phyloP scores from a whole-genome alignment of 2,329 filamentous ascomycete genomes.

The Fusarium robinianum region DNA sequence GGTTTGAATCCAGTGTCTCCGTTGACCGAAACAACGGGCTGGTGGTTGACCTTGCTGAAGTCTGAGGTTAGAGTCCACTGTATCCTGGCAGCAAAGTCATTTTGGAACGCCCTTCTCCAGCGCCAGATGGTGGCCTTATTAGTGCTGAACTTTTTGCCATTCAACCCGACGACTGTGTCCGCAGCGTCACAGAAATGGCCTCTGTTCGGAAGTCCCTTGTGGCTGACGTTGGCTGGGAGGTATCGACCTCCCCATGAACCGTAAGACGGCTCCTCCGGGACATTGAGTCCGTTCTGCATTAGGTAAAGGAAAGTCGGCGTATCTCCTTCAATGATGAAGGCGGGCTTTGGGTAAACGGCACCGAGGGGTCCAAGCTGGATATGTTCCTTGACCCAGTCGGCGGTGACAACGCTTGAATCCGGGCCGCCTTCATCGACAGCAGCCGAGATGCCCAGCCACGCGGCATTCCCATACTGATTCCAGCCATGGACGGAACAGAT shows the following conservation, averaged over 20 bases:
- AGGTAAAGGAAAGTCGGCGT: constrained; percentile 54
- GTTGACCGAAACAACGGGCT: constrained; percentile 50
- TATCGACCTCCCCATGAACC: constrained; percentile 57
- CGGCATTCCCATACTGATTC: constrained; percentile 57
- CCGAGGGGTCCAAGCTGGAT: constrained; percentile 55
- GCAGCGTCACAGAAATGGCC: constrained; percentile 18
- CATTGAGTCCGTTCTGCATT: constrained; percentile 41
- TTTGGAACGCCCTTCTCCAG: constrained; percentile 48
- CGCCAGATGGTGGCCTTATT: constrained; percentile 49
- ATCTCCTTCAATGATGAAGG: constrained; percentile 57
- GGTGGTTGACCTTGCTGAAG: constrained; percentile 49
- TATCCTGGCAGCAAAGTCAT: constrained; percentile 50
- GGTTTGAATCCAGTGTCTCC: constrained; percentile 45
- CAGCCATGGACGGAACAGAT: constrained; percentile 60
- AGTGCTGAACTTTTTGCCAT: constrained; percentile 32
- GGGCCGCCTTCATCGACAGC: constrained; percentile 38
- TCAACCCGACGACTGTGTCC: constrained; percentile 35
- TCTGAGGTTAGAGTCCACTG: constrained; percentile 43
- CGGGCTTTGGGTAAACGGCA: constrained; percentile 48
- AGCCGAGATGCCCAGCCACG: constrained; percentile 60
- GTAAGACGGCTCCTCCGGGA: constrained; percentile 50
- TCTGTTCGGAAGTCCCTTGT: constrained; percentile 9
- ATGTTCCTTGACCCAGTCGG: constrained; percentile 56
- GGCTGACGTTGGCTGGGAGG: constrained; percentile 37
- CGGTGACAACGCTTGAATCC: constrained; percentile 51